Conservation (phyloP, 2,329 filamentous ascomycete species). For the Ascosphaera apis region DNA sequence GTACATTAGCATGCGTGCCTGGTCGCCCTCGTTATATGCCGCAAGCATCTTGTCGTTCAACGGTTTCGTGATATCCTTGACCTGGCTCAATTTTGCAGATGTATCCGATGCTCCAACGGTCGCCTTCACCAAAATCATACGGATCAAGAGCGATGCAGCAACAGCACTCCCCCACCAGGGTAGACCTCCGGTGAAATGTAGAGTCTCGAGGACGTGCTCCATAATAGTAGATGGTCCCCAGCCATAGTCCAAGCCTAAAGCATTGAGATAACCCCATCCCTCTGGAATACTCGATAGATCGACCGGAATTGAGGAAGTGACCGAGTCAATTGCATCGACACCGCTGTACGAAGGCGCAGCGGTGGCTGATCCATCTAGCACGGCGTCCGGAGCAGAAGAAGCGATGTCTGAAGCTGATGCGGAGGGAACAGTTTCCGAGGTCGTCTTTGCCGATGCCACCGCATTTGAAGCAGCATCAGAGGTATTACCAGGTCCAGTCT, state of each 20-base stretch:
- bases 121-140: conserved; percentile 41
- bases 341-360: conserved; percentile 5
- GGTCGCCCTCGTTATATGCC: conserved; percentile 23
- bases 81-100: conserved; percentile 35
- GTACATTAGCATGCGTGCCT: conserved; percentile 22
- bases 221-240: conserved; percentile 53
- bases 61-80: conserved; percentile 35
- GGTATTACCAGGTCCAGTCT: background rate
- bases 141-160: conserved; percentile 39
- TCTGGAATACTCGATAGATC: conserved; percentile 39
- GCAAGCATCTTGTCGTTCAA: conserved; percentile 31
- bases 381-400: background rate
- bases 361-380: conserved; percentile 3
- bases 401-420: conserved; percentile 5
- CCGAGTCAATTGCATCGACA: conserved; percentile 3
- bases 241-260: conserved; percentile 69
- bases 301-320: conserved; percentile 5
- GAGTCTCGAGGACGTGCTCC: conserved; percentile 56
- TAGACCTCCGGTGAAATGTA: conserved; percentile 51
- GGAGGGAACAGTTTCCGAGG: conserved; percentile 9
- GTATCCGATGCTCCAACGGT: conserved; percentile 39
- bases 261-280: conserved; percentile 58
- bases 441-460: conserved; percentile 4
- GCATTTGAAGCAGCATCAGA: background rate
- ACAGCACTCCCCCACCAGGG: conserved; percentile 69